Conservation (phyloP, 164 flowering plant genomes). For the Berberis vulgaris region DNA sequence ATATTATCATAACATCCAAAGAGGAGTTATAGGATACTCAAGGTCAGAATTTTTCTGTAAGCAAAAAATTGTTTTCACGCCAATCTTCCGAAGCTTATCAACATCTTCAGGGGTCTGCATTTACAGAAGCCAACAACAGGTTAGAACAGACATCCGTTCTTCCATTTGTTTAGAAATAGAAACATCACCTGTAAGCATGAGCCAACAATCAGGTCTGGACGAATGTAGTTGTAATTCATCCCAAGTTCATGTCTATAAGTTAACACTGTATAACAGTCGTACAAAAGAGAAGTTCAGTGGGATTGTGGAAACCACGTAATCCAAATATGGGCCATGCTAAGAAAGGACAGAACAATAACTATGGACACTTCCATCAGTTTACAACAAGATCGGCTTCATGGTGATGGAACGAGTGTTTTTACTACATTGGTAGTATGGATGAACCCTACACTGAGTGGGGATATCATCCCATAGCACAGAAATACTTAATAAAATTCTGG, state of each 20-base stretch:
- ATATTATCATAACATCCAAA: background rate
- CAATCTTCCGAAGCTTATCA: conserved; percentile 80
- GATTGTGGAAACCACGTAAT: conserved; percentile 1
- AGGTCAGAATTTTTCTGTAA: conserved; percentile 90
- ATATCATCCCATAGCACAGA: too few species aligned
- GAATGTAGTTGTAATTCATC: conserved; percentile 90
- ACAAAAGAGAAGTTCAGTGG: conserved; percentile 4
- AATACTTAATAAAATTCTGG: too few species aligned
- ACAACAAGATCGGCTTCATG: too few species aligned
- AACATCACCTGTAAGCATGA: conserved; percentile 85
- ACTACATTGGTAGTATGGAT: too few species aligned
- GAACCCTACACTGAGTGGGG: too few species aligned
- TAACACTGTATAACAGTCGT: conserved; percentile 40
- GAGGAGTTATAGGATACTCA: conserved; percentile 62
- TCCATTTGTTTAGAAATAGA: background rate
- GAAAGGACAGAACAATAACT: too few species aligned
- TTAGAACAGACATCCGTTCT: background rate
- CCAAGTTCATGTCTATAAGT: conserved; percentile 97
- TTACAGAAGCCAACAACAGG: background rate
- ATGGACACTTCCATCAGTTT: too few species aligned
- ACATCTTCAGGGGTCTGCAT: conserved; percentile 81
- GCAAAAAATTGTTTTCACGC: conserved; percentile 92
- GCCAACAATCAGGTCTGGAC: conserved; percentile 90
- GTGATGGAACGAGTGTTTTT: too few species aligned
- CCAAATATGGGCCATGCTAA: background rate